Evolutionary conservation across 148 eudicot species (phyloP).

Genomic region (Vaccinium myrtillus): DNA sequence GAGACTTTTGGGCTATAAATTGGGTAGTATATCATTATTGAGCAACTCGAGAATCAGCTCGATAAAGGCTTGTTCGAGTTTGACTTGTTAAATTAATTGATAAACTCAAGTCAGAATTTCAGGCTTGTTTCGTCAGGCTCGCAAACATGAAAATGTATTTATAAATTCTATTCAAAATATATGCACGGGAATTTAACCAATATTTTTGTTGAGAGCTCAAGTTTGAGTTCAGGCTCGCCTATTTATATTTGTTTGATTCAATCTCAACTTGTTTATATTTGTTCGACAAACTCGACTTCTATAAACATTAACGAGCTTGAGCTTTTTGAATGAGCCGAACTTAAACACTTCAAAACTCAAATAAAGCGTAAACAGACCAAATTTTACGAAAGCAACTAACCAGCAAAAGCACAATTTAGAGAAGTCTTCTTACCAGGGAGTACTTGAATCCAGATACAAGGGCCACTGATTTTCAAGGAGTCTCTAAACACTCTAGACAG

Average conservation of each 20-base stretch:
- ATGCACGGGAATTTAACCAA: neutral
- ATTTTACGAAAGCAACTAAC: neutral
- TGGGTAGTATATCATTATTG: no score
- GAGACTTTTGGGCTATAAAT: no score
- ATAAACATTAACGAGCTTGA: neutral
- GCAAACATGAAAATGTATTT: neutral
- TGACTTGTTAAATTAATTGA: no score
- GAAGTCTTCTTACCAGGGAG: no score
- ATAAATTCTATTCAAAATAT: neutral
- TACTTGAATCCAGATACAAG: neutral
- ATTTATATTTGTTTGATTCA: neutral
- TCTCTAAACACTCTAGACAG: neutral
- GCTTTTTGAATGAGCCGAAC: neutral
- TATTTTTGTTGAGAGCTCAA: neutral
- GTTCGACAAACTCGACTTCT: neutral
- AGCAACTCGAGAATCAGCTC: no score
- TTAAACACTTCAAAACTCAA: neutral
- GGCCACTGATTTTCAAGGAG: neutral
- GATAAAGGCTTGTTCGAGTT: no score
- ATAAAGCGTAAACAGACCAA: neutral
- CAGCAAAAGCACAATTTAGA: neutral
- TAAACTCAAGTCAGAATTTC: neutral
- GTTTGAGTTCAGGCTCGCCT: neutral
- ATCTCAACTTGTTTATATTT: neutral
- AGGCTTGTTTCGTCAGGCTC: neutral